Evolutionary conservation across 2,329 filamentous ascomycete species (phyloP).

Genomic region (Hypoxylon sp.): DNA sequence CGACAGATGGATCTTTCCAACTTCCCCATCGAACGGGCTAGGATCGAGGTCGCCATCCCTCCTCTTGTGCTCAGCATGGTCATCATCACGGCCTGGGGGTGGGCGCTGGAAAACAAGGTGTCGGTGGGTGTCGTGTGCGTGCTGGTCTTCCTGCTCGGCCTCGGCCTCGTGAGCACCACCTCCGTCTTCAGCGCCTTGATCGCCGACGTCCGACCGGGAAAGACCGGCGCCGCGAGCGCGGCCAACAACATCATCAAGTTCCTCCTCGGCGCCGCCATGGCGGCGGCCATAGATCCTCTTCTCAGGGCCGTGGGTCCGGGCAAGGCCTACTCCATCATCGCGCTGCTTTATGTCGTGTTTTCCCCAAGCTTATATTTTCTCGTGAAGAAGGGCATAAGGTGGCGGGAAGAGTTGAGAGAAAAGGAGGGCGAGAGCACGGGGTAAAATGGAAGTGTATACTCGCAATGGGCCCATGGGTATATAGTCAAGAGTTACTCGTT

Average conservation of each 20-base stretch:
- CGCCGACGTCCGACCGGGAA: slow-evolving; percentile 70
- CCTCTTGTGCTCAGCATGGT: slow-evolving; percentile 66
- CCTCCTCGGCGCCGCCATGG: slow-evolving; percentile 68
- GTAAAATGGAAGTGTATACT: slow-evolving; percentile 11
- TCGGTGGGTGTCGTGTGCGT: slow-evolving; percentile 66
- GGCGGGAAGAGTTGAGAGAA: slow-evolving; percentile 62
- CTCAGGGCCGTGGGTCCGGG: slow-evolving; percentile 66
- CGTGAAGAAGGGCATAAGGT: slow-evolving; percentile 59
- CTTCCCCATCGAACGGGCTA: slow-evolving; percentile 66
- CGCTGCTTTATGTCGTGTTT: slow-evolving; percentile 61
- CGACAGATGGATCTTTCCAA: slow-evolving; percentile 63
- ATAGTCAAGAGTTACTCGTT: slow-evolving; percentile 11
- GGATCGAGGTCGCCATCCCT: slow-evolving; percentile 66
- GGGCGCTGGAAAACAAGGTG: slow-evolving; percentile 64
- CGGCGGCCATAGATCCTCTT: slow-evolving; percentile 70
- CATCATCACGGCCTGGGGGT: slow-evolving; percentile 68
- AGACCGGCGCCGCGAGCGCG: slow-evolving; percentile 70
- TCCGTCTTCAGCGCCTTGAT: slow-evolving; percentile 70
- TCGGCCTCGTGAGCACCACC: slow-evolving; percentile 69
- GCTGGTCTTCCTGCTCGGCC: slow-evolving; percentile 66
- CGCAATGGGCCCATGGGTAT: not conserved
- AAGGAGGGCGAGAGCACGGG: slow-evolving; percentile 47
- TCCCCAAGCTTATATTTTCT: slow-evolving; percentile 63
- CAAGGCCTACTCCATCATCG: slow-evolving; percentile 71
- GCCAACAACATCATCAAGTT: slow-evolving; percentile 73